A percentile compares a stretch with the other conserved stretches of the same genome.
phyloP scores from a whole-genome alignment of 768 basidiomycete species.

The Russula compacta region DNA sequence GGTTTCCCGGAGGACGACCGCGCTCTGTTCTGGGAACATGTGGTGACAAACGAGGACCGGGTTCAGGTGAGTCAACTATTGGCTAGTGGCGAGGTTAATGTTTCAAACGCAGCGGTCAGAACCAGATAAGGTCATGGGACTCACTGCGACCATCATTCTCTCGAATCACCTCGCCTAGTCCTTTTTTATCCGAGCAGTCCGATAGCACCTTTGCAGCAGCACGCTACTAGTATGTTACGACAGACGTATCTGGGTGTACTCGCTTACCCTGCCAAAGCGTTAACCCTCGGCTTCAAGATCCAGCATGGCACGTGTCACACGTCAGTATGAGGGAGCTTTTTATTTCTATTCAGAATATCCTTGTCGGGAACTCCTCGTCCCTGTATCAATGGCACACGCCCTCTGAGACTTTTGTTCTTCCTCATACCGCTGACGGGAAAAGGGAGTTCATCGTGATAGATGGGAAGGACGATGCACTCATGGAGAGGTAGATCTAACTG shows the following conservation, averaged over 20 bases:
- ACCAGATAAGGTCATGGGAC: conserved; percentile 57
- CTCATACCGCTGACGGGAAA: conserved; percentile 29
- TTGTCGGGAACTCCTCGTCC: conserved; percentile 60
- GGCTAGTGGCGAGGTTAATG: neutral
- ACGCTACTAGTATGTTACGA: conserved; percentile 45
- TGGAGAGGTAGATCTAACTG: conserved; percentile 38
- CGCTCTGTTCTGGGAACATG: conserved; percentile 5
- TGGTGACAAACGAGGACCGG: neutral
- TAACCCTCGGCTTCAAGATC: conserved; percentile 36
- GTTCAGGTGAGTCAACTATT: conserved; percentile 2
- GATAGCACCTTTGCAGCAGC: conserved; percentile 42
- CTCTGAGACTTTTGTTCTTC: conserved; percentile 48
- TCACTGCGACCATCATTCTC: conserved; percentile 33
- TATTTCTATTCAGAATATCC: conserved; percentile 42
- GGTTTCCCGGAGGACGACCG: neutral
- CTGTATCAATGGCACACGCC: conserved; percentile 54
- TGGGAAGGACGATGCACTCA: conserved; percentile 48
- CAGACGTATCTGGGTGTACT: neutral
- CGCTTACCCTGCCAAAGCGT: conserved; percentile 32
- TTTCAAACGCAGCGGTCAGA: conserved; percentile 27
- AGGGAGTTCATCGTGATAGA: conserved; percentile 38
- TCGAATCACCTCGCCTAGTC: conserved; percentile 30
- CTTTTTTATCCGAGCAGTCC: conserved; percentile 66
- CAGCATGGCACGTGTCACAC: conserved; percentile 33
- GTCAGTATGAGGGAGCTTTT: conserved; percentile 42